These are phyloP conservation scores for Nyctanthes arbortristis DNA, from an alignment of 257 asterid species.

Conservation along the genomic window DNA sequence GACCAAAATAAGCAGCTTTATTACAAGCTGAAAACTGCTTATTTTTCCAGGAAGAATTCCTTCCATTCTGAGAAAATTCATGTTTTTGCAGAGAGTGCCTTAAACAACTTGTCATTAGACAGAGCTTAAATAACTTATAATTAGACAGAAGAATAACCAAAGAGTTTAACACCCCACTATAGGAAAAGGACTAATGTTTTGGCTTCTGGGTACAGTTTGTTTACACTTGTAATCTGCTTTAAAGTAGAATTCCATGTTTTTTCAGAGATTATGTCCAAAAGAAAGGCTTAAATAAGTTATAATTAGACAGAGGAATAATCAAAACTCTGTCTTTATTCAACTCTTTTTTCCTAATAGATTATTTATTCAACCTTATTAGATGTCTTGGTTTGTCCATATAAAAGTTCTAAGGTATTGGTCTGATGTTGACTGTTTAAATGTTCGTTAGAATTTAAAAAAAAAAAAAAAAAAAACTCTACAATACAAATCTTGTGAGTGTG, in stretches of 20 bases:
- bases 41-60: constrained; percentile 9
- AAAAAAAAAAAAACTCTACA: neutral
- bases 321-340: neutral
- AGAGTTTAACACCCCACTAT: neutral
- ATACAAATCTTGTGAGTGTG: neutral
- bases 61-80: constrained; percentile 19
- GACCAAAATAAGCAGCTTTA: constrained; percentile 34
- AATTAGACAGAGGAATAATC: too few species aligned
- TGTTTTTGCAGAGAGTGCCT: neutral
- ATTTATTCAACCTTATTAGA: neutral
- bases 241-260: too few species aligned
- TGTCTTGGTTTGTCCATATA: neutral
- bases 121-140: constrained; percentile 6
- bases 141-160: constrained; percentile 17
- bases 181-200: constrained; percentile 18
- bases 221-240: neutral
- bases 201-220: constrained; percentile 15
- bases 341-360: neutral
- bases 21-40: constrained; percentile 28
- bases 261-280: too few species aligned
- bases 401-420: neutral
- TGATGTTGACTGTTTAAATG: constrained; percentile 8
- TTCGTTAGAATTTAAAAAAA: neutral
- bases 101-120: constrained; percentile 2
- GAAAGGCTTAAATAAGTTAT: too few species aligned